Conservation (phyloP, 208 protist genomes). For the Leishmania gerbilli region DNA sequence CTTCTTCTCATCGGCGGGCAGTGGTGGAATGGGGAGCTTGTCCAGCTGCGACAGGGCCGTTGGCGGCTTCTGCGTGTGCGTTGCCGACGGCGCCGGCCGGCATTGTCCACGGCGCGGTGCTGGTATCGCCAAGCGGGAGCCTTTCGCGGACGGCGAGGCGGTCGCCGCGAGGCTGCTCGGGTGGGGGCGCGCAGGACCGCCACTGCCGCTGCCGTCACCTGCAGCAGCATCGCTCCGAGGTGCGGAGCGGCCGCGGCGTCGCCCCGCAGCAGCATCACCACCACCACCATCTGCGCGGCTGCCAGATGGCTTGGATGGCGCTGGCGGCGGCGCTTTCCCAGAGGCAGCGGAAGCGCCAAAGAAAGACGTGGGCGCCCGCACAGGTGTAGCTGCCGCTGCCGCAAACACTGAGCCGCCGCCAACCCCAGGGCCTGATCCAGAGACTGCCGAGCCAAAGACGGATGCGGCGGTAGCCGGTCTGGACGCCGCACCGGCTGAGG, state of each 20-base stretch:
- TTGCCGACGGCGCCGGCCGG: constrained; percentile 5
- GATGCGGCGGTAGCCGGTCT: background rate
- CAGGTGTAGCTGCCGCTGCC: constrained; percentile 9
- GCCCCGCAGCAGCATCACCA: background rate
- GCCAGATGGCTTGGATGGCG: background rate
- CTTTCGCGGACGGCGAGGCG: background rate
- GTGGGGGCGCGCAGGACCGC: background rate
- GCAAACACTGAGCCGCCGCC: background rate
- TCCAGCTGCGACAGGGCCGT: constrained; percentile 4
- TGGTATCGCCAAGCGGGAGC: constrained; percentile 10
- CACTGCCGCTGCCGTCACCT: background rate
- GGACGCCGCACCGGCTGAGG: background rate
- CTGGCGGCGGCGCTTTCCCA: background rate
- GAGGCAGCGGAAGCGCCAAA: background rate
- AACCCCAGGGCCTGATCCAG: background rate
- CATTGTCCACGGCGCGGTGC: constrained; percentile 12
- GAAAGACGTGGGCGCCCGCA: background rate
- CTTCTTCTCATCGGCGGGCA: constrained; percentile 24
- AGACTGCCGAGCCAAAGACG: constrained; percentile 4
- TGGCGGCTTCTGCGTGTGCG: constrained; percentile 1
- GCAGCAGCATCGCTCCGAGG: background rate
- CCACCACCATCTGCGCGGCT: constrained; percentile 3
- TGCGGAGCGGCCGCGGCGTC: background rate
- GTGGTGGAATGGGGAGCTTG: constrained; percentile 10
- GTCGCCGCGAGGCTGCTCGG: background rate